A percentile compares a stretch with the other conserved stretches of the same genome.
These are phyloP conservation scores for Elongisporangium anandrum DNA, from an alignment of 352 stramenopile species.

Conservation along the genomic window DNA sequence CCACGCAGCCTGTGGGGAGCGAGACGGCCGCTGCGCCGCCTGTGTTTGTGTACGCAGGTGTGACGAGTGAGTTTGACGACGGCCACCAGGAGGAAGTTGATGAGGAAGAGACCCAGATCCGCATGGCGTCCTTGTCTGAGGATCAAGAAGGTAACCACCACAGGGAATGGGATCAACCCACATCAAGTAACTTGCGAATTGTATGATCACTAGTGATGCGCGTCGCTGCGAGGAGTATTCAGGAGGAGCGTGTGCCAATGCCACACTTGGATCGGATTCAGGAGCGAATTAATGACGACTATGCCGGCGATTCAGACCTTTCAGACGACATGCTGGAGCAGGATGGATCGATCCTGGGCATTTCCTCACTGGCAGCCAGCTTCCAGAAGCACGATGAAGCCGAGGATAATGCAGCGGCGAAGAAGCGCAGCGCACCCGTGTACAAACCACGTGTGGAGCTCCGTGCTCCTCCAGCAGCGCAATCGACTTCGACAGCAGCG, in stretches of 20 bases:
- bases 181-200: neutral
- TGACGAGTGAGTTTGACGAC: constrained; percentile 12
- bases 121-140: constrained; percentile 61
- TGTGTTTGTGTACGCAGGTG: constrained; percentile 38
- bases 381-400: constrained; percentile 28
- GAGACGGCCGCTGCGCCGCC: constrained; percentile 11
- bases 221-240: constrained; percentile 18
- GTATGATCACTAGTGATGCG: constrained; percentile 5
- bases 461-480: constrained; percentile 1
- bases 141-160: constrained; percentile 29
- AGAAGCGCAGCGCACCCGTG: constrained; percentile 24
- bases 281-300: constrained; percentile 7
- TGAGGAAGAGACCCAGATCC: constrained; percentile 81
- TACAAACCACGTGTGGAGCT: constrained; percentile 29
- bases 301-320: constrained; percentile 54
- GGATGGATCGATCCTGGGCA: constrained; percentile 31
- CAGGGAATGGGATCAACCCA: neutral
- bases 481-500: constrained; percentile 14
- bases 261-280: constrained; percentile 3
- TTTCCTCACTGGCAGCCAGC: constrained; percentile 51
- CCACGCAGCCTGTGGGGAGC: constrained; percentile 4
- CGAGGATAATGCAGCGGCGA: constrained; percentile 8
- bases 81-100: constrained; percentile 34
- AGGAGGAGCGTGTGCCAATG: constrained; percentile 43
- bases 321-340: constrained; percentile 74